Percentiles rank a stretch among this genome's conserved stretches.
phyloP scores from a whole-genome alignment of 495 filamentous ascomycete genomes.

The Cercophora sp. region DNA sequence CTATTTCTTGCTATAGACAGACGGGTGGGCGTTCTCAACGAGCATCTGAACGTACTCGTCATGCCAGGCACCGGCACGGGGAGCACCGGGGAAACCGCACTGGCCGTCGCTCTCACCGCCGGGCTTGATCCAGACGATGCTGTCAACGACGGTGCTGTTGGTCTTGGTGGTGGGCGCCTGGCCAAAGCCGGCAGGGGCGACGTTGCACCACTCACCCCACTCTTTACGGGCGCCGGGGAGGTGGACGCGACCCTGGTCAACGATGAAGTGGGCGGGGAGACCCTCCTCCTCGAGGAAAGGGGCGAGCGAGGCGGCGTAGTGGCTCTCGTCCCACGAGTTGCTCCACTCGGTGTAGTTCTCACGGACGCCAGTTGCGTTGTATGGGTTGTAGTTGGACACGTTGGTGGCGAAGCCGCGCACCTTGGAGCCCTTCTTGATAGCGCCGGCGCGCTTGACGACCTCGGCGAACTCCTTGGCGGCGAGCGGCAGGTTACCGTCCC shows the following conservation, averaged over 20 bases:
- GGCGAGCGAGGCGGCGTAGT: constrained; percentile 60
- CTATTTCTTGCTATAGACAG: neutral
- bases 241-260: constrained; percentile 41
- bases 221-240: constrained; percentile 55
- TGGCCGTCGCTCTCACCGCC: constrained; percentile 73
- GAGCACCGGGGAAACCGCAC: constrained; percentile 57
- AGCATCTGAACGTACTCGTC: constrained; percentile 67
- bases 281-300: constrained; percentile 55
- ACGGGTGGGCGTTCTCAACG: constrained; percentile 42
- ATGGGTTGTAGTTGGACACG: constrained; percentile 74
- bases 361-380: constrained; percentile 39
- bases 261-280: constrained; percentile 62
- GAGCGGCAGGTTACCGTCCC: constrained; percentile 60
- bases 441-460: constrained; percentile 55
- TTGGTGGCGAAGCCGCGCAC: constrained; percentile 71
- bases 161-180: constrained; percentile 57
- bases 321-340: constrained; percentile 57
- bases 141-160: constrained; percentile 59
- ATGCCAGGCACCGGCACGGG: constrained; percentile 69
- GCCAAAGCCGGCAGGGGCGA: constrained; percentile 63
- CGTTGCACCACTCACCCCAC: constrained; percentile 78
- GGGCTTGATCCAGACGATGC: constrained; percentile 76
- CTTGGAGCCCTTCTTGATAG: constrained; percentile 15
- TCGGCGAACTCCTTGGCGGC: constrained; percentile 58
- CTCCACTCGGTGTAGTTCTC: constrained; percentile 43